Conservation (phyloP, 2,329 filamentous ascomycete genomes). For the Hymenoscyphus salicellus region DNA sequence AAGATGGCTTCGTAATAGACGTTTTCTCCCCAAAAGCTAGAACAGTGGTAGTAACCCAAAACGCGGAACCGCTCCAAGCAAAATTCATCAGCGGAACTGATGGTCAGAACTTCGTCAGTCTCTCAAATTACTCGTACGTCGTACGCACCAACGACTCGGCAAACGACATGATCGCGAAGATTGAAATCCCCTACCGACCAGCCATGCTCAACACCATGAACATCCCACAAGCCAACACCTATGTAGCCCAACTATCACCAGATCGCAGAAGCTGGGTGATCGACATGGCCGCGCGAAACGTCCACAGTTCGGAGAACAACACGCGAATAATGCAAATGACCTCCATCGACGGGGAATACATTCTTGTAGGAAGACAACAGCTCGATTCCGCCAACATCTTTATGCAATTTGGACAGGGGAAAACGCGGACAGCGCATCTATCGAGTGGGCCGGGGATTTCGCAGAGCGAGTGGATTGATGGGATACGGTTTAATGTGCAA, state of each 20-base stretch:
- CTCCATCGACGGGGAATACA: constrained; percentile 34
- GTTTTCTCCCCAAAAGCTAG: constrained; percentile 36
- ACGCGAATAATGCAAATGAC: constrained; percentile 36
- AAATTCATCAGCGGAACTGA: constrained; percentile 35
- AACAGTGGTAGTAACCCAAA: constrained; percentile 35
- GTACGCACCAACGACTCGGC: constrained; percentile 36
- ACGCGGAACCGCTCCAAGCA: constrained; percentile 31
- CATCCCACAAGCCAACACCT: constrained; percentile 23
- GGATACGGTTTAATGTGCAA: constrained; percentile 25
- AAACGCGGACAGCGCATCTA: constrained; percentile 31
- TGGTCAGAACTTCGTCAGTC: constrained; percentile 33
- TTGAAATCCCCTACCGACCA: constrained; percentile 36
- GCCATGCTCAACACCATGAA: constrained; percentile 20
- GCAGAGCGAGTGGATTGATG: constrained; percentile 33
- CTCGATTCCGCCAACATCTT: constrained; percentile 32
- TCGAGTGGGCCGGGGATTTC: constrained; percentile 26
- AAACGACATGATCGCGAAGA: constrained; percentile 37
- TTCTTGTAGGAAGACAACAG: constrained; percentile 31
- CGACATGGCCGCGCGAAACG: constrained; percentile 31
- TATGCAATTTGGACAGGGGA: constrained; percentile 34
- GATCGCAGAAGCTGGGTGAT: constrained; percentile 39
- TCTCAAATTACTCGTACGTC: constrained; percentile 36
- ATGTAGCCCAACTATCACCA: constrained; percentile 19
- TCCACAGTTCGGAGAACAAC: constrained; percentile 32
- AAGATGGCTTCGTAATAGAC: constrained; percentile 37